Percentiles rank a stretch among this genome's conserved stretches.
These are phyloP conservation scores for Candida fluviatilis DNA, from an alignment of 805 yeast genomes.

Conservation along the genomic window DNA sequence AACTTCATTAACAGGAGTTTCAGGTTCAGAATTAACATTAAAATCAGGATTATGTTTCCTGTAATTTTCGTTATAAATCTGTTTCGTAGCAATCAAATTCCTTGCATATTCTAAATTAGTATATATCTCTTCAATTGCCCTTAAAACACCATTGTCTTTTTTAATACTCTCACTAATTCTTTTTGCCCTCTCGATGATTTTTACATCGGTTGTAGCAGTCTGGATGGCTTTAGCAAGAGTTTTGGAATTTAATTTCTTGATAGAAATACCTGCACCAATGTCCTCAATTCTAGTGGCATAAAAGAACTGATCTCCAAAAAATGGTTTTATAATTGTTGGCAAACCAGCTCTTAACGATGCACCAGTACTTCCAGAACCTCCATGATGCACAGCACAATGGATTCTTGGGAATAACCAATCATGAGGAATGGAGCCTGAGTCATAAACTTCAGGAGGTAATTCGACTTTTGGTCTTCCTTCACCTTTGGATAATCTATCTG, in stretches of 20 bases:
- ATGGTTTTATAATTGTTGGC: conserved; percentile 90
- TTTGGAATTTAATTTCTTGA: conserved; percentile 63
- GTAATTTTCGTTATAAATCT: conserved; percentile 26
- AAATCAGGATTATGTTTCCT: conserved; percentile 15
- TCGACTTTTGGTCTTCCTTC: conserved; percentile 31
- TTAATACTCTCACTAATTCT: conserved; percentile 58
- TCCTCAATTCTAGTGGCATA: conserved; percentile 87
- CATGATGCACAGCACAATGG: conserved; percentile 96
- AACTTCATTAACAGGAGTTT: conserved; percentile 20
- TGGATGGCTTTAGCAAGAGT: conserved; percentile 64
- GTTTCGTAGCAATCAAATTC: conserved; percentile 48
- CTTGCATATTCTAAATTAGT: conserved; percentile 74
- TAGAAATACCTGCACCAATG: conserved; percentile 74
- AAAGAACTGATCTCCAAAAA: conserved; percentile 94
- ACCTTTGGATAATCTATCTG: conserved; percentile 56
- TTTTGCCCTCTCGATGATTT: conserved; percentile 65
- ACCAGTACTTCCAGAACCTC: conserved; percentile 96
- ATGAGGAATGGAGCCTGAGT: conserved; percentile 77
- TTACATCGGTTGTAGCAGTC: conserved; percentile 60
- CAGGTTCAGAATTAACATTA: conserved; percentile 17
- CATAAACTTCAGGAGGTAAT: conserved; percentile 65
- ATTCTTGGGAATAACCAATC: conserved; percentile 89
- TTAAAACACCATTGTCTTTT: conserved; percentile 74
- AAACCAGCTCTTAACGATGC: conserved; percentile 81
- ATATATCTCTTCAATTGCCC: conserved; percentile 77